Percentiles rank a stretch among this genome's conserved stretches.
Evolutionary conservation across 352 stramenopile species (phyloP).

Genomic region (Globisporangium solare): DNA sequence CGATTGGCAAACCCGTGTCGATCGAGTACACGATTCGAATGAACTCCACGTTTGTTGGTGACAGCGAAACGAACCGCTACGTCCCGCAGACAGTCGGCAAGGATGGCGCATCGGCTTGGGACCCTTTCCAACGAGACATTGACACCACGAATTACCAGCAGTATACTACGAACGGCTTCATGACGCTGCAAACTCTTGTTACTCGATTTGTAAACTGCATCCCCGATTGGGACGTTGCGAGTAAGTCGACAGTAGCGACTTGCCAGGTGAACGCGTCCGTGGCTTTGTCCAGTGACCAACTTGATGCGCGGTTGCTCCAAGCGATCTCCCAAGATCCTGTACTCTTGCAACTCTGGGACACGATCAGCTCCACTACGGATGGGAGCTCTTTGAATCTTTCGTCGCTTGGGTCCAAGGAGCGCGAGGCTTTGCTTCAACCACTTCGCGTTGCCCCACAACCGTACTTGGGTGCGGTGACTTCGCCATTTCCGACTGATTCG

Average conservation of each 20-base stretch:
- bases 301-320: conserved; percentile 21
- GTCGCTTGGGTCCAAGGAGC: conserved; percentile 1
- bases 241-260: conserved; percentile 17
- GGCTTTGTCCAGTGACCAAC: not conserved
- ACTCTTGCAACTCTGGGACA: conserved; percentile 5
- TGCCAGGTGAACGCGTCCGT: conserved; percentile 21
- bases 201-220: conserved; percentile 39
- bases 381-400: not conserved
- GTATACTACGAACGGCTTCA: conserved; percentile 32
- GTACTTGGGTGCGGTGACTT: conserved; percentile 24
- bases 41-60: conserved; percentile 29
- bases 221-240: conserved; percentile 22
- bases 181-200: conserved; percentile 46
- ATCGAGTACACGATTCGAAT: conserved; percentile 40
- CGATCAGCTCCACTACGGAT: too few relatives aligned
- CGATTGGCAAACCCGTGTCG: conserved; percentile 17
- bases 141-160: conserved; percentile 19
- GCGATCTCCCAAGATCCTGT: conserved; percentile 17
- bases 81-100: conserved; percentile 26
- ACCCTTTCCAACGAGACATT: conserved; percentile 18
- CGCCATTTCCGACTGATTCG: conserved; percentile 35
- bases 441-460: conserved; percentile 43
- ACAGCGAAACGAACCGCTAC: conserved; percentile 11
- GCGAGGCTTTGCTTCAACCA: conserved; percentile 17
- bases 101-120: conserved; percentile 15